A percentile compares a stretch with the other conserved stretches of the same genome.
Evolutionary conservation across 2,329 filamentous ascomycete genomes (phyloP).

Genomic region (Clarireedia homoeocarpa): DNA sequence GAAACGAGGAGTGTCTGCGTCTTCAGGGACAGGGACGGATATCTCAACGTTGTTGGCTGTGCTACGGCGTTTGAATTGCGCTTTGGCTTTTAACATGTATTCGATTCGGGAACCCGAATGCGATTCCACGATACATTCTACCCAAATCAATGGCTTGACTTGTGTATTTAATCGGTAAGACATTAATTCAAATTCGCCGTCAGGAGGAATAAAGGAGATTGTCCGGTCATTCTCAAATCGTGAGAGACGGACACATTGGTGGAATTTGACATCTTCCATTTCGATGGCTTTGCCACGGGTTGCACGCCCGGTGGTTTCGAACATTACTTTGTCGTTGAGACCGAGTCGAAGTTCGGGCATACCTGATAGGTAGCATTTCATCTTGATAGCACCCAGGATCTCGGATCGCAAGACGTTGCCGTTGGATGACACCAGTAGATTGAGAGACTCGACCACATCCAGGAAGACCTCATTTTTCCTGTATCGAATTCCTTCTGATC

Average conservation of each 20-base stretch:
- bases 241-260: constrained; percentile 92
- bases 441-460: constrained; percentile 93
- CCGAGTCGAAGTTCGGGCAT: constrained; percentile 95
- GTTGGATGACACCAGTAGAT: constrained; percentile 86
- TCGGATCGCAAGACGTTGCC: constrained; percentile 94
- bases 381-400: constrained; percentile 94
- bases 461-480: constrained; percentile 99
- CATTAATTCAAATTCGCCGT: constrained; percentile 99
- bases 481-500: constrained; percentile 95
- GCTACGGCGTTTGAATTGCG: constrained; percentile 95
- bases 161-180: constrained; percentile 97
- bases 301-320: constrained; percentile 90
- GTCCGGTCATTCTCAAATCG: constrained; percentile 98
- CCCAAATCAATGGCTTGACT: constrained; percentile 98
- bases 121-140: constrained; percentile 93
- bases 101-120: constrained; percentile 94
- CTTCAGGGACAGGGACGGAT: constrained; percentile 91
- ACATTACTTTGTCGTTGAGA: constrained; percentile 99
- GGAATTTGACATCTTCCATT: constrained; percentile 99
- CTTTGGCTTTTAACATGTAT: constrained; percentile 97
- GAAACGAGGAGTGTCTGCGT: constrained; percentile 93
- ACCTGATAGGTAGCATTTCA: constrained; percentile 98
- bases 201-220: constrained; percentile 96
- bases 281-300: constrained; percentile 95
- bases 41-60: constrained; percentile 99